Evolutionary conservation across 345 rosid genomes (phyloP).

Genomic region (Sonneratia alba): DNA sequence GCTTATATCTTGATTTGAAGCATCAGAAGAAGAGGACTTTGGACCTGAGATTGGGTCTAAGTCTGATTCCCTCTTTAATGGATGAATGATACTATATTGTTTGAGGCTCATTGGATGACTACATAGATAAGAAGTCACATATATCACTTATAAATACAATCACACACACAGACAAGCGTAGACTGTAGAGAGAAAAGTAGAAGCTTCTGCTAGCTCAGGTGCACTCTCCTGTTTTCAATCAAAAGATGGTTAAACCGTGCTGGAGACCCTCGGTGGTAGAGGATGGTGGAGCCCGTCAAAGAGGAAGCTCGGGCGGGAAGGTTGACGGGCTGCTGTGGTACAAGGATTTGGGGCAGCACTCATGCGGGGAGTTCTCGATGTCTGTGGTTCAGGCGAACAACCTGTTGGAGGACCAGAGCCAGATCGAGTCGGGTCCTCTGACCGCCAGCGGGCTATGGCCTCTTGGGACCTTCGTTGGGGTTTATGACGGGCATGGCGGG

Average conservation of each 20-base stretch:
- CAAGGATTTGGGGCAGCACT: conserved; percentile 54
- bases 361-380: conserved; percentile 69
- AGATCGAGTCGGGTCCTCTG: conserved; percentile 75
- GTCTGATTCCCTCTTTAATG: neutral
- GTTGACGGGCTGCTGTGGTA: conserved; percentile 61
- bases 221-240: conserved; percentile 6
- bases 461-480: conserved; percentile 59
- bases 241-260: conserved; percentile 50
- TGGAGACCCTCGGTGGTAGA: conserved; percentile 34
- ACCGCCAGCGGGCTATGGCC: conserved; percentile 29
- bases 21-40: conserved; percentile 9
- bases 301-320: conserved; percentile 27
- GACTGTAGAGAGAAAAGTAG: too few relatives aligned
- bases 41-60: conserved; percentile 1
- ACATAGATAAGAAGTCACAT: neutral
- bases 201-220: conserved; percentile 6
- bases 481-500: conserved; percentile 90
- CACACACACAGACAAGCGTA: neutral
- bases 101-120: neutral
- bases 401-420: conserved; percentile 72
- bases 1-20: conserved; percentile 15
- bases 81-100: neutral
- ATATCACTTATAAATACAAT: neutral
- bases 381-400: conserved; percentile 72
- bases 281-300: conserved; percentile 1